A percentile compares a stretch with the other conserved stretches of the same genome.
These are phyloP conservation scores for Zygoascus flipseniorum DNA, from an alignment of 805 yeast species.

Conservation along the genomic window DNA sequence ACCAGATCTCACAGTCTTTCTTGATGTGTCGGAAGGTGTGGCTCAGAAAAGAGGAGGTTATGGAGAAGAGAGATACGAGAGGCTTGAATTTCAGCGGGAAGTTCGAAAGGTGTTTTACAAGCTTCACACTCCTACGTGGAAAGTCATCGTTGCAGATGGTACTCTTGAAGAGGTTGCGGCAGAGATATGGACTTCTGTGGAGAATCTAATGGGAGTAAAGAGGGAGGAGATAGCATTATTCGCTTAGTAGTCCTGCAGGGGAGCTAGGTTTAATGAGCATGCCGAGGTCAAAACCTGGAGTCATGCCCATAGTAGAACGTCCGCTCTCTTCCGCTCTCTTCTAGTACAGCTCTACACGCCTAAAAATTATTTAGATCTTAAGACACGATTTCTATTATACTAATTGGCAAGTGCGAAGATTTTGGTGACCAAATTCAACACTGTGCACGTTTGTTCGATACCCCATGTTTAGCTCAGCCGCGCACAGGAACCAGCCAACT, in stretches of 20 bases:
- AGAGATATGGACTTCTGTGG: conserved; percentile 24
- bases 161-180: conserved; percentile 47
- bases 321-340: too few species aligned
- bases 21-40: conserved; percentile 47
- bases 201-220: not conserved
- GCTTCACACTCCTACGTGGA: conserved; percentile 30
- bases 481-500: not conserved
- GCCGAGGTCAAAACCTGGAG: too few species aligned
- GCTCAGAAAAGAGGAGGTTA: conserved; percentile 58
- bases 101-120: conserved; percentile 54
- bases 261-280: too few species aligned
- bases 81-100: conserved; percentile 56
- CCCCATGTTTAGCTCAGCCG: not conserved
- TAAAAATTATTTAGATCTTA: too few species aligned
- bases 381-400: too few species aligned
- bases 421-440: too few species aligned
- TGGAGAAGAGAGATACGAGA: conserved; percentile 93
- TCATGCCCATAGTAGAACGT: too few species aligned
- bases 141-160: conserved; percentile 51
- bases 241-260: not conserved
- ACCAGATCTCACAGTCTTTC: conserved; percentile 78
- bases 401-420: too few species aligned
- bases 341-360: too few species aligned
- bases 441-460: not conserved
- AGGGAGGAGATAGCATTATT: not conserved